phyloP scores from a whole-genome alignment of 495 filamentous ascomycete genomes.

The Neohortaea acidophila region DNA sequence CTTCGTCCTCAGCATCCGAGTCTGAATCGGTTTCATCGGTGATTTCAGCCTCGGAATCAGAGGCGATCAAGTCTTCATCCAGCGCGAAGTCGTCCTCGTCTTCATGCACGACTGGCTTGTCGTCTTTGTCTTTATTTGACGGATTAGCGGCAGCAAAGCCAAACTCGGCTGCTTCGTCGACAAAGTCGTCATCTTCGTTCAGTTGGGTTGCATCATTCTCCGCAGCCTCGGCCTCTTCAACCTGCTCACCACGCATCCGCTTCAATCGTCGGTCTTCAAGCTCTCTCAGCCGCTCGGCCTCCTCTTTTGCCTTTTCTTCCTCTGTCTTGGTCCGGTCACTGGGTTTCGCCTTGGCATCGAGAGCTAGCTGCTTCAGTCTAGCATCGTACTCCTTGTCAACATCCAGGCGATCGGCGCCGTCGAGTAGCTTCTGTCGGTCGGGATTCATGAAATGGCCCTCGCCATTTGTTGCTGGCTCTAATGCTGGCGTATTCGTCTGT shows the following conservation, averaged over 20 bases:
- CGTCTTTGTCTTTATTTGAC: conserved; percentile 18
- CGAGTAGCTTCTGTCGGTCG: conserved; percentile 42
- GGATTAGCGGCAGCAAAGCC: conserved; percentile 30
- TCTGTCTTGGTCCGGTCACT: conserved; percentile 80
- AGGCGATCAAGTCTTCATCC: conserved; percentile 68
- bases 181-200: conserved; percentile 28
- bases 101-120: conserved; percentile 43
- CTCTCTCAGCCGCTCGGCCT: conserved; percentile 55
- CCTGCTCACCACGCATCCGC: conserved; percentile 52
- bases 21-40: conserved; percentile 38
- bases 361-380: conserved; percentile 60
- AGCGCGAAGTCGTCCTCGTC: conserved; percentile 88
- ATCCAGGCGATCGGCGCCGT: conserved; percentile 43
- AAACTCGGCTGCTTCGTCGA: conserved; percentile 42
- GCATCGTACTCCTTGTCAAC: conserved; percentile 75
- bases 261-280: conserved; percentile 61
- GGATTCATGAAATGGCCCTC: conserved; percentile 35
- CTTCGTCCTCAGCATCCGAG: conserved; percentile 37
- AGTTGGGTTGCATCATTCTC: conserved; percentile 32
- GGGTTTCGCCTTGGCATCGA: conserved; percentile 68
- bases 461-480: conserved; percentile 2
- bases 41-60: too few relatives aligned
- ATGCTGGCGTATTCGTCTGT: conserved; percentile 20
- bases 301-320: conserved; percentile 67
- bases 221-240: conserved; percentile 14